Conservation (phyloP, 768 basidiomycete genomes). For the Rhodotorula sphaerocarpa region DNA sequence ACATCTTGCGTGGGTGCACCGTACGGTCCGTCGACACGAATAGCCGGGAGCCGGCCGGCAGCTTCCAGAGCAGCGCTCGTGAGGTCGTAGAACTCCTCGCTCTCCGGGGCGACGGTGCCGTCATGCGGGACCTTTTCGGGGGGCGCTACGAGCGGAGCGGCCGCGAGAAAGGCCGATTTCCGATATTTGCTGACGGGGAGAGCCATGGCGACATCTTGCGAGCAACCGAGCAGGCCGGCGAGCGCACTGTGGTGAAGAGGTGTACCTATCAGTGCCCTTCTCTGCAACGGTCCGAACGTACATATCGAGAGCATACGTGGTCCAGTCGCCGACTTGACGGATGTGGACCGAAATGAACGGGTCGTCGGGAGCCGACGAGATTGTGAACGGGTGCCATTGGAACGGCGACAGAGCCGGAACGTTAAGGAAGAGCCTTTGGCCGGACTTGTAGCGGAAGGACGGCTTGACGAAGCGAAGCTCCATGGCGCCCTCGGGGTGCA, state of each 20-base stretch:
- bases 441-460: slow-evolving; percentile 80
- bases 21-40: slow-evolving; percentile 83
- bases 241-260: slow-evolving; percentile 49
- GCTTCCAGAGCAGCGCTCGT: slow-evolving; percentile 43
- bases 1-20: slow-evolving; percentile 73
- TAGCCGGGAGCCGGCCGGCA: slow-evolving; percentile 51
- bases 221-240: slow-evolving; percentile 67
- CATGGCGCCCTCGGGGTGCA: slow-evolving; percentile 87
- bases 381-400: slow-evolving; percentile 86
- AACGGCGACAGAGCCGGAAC: slow-evolving; percentile 72
- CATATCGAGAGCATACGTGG: slow-evolving; percentile 40
- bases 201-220: slow-evolving; percentile 26
- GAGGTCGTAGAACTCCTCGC: slow-evolving; percentile 60
- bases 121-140: not conserved
- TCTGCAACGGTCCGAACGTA: no score
- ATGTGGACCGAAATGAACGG: slow-evolving; percentile 86
- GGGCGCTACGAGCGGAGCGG: slow-evolving; percentile 43
- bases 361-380: slow-evolving; percentile 66
- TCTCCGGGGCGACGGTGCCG: not conserved
- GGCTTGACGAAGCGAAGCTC: slow-evolving; percentile 86
- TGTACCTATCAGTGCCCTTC: not conserved
- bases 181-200: slow-evolving; percentile 1
- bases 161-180: slow-evolving; percentile 50
- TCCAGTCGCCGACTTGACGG: slow-evolving; percentile 87
- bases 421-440: slow-evolving; percentile 85